Base-by-base conservation (phyloP, 2,329 filamentous ascomycete species). In the Hypocreales sp. region DNA sequence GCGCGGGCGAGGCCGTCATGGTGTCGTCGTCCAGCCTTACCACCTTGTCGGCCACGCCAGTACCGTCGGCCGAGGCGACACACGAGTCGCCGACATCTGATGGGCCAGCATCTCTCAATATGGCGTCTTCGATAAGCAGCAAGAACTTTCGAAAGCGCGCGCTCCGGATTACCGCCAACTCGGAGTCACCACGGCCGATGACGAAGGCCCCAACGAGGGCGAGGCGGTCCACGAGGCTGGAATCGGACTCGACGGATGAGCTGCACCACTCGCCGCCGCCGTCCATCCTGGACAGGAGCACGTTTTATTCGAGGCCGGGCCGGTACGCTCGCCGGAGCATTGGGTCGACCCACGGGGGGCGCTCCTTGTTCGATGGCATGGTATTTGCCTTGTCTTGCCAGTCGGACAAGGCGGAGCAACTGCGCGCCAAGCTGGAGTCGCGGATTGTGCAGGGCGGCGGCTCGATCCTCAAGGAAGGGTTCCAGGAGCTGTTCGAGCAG, bases 361-460 rank as follows among this genome's bases (percentile, higher is more conserved):
- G 41, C 7, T 35, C 42, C 4, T 25, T 92, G 0, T 93, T 95
- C 41, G 55, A 66, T 1, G 72, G 75, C 22, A 93, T 94, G 84
- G 72, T 72, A 0, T 94, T 95, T 50, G 84, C 84, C 0, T 67
- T 93, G 8, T 87, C 83, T 0, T 81, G 83, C 35, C 62, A 63
- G 38, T 50, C 53, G 0, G 53, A 51, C 16, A 54, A 57, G 22
- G 22, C 53, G 15, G 43, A 47, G 42, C 40, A 48, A 25, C 38
- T 69, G 36, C 44, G 56, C 25, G 48, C 44, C 14, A 51, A 47
- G 16, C 39, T 90, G 3, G 68, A 68, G 19, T 60, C 58, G 2
- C 56, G 70, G 26, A 84, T 95, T 29, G 52, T 60, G 3, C 61
- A 68, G 5, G 72, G 81, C 26, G 87, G 84, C 4, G 87, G 84